phyloP scores from a whole-genome alignment of 345 rosid species.

The Hibiscus syriacus region DNA sequence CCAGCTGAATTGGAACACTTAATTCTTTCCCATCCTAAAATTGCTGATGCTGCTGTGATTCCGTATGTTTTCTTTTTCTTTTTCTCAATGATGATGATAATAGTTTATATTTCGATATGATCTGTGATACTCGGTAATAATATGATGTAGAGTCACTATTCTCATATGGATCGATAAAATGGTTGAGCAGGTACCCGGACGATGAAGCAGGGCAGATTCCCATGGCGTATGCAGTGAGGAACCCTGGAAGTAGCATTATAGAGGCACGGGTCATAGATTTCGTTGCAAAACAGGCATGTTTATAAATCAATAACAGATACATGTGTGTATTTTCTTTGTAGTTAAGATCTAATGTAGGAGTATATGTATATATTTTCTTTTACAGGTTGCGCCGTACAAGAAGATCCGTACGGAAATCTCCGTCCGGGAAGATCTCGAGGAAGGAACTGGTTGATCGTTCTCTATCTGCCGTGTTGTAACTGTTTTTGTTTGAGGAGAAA shows the following conservation, averaged over 20 bases:
- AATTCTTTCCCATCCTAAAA: conserved; percentile 62
- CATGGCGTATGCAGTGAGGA: neutral
- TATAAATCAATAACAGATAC: neutral
- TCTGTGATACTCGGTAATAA: too few relatives aligned
- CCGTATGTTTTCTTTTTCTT: conserved; percentile 36
- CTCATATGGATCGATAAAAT: too few relatives aligned
- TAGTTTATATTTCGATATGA: too few relatives aligned
- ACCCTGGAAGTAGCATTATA: neutral
- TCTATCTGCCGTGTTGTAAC: conserved; percentile 3
- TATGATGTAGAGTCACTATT: too few relatives aligned
- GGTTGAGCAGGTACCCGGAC: neutral
- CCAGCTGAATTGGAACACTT: conserved; percentile 87
- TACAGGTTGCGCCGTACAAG: conserved; percentile 85
- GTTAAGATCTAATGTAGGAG: too few relatives aligned
- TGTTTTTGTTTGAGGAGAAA: too few relatives aligned
- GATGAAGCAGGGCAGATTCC: neutral
- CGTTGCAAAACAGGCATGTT: conserved; percentile 40
- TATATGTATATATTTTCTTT: neutral
- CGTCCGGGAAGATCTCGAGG: conserved; percentile 79
- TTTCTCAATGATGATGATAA: neutral
- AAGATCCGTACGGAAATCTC: conserved; percentile 74
- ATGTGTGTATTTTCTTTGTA: neutral
- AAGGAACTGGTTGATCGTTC: conserved; percentile 50
- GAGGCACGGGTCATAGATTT: neutral
- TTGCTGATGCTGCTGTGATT: conserved; percentile 84